These are phyloP conservation scores for Wickerhamomyces rabaulensis DNA, from an alignment of 805 yeast species.

Conservation along the genomic window DNA sequence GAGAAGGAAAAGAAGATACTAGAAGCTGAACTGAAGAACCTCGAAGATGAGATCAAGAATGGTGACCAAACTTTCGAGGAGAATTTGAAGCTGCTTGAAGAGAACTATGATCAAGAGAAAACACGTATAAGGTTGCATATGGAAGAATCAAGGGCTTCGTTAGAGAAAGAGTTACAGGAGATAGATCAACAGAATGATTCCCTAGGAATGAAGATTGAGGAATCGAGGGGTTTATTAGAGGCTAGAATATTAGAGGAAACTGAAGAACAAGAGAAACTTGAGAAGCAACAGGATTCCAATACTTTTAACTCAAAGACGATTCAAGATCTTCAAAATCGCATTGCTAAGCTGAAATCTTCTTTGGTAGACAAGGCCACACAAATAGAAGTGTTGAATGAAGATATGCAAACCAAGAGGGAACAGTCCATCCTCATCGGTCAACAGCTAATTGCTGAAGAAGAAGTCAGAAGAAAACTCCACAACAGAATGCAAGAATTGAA, in stretches of 20 bases:
- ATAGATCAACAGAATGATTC: neutral
- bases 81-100: constrained; percentile 16
- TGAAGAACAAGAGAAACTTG: neutral
- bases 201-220: neutral
- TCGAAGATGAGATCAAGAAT: constrained; percentile 20
- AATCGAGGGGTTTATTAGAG: neutral
- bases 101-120: constrained; percentile 21
- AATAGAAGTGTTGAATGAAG: constrained; percentile 12
- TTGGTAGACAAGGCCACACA: constrained; percentile 13
- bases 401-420: constrained; percentile 23
- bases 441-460: constrained; percentile 44
- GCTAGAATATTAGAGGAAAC: neutral
- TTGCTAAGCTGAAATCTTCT: constrained; percentile 1
- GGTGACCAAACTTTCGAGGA: constrained; percentile 16
- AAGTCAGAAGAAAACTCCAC: constrained; percentile 57
- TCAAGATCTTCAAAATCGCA: constrained; percentile 13
- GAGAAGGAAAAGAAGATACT: neutral
- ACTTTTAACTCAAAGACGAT: constrained; percentile 5
- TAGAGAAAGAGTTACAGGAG: constrained; percentile 6
- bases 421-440: constrained; percentile 29
- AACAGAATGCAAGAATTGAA: constrained; percentile 77
- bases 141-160: constrained; percentile 9
- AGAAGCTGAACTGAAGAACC: constrained; percentile 25
- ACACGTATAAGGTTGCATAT: constrained; percentile 23
- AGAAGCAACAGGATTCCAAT: neutral